Base-by-base conservation (phyloP, 2,329 filamentous ascomycete genomes). In the Verticillium klebahnii region DNA sequence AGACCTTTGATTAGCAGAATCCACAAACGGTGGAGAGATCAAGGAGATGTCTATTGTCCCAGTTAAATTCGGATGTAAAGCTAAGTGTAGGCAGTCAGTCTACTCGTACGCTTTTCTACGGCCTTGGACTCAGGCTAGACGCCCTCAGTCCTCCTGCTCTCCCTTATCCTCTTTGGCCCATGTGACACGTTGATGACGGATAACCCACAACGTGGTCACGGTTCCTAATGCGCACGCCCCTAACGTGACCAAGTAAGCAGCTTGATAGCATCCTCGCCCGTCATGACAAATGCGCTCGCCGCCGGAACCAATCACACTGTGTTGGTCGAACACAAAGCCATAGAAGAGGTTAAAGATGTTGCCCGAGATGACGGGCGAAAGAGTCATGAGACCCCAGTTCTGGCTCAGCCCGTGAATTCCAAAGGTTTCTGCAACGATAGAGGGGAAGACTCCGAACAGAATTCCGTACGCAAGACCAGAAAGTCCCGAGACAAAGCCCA, bases 351-450 rank as follows among this genome's bases (percentile, higher is more conserved):
- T 99, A 82, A 96, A 98, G 25, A 97, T 75, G 69, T 98, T 96
- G 58, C 92, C 93, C 9, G 89, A 93, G 32, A 97, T 76, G 2
- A 97, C 92, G 0, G 94, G 93, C 2, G 92, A 89, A 57, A 97
- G 80, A 0, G 92, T 97, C 88, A 99, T 96, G 69, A 90, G 89
- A 15, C 95, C 95, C 94, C 95, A 99, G 71, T 98, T 99, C 72
- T 97, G 92, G 61, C 90, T 93, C 56, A 99, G 81, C 1, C 93
- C 94, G 64, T 89, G 85, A 31, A 97, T 90, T 8, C 95, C 95
- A 73, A 99, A 99, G 0, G 90, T 89, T 72, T 98, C 93, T 7
- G 93, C 92, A 11, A 91, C 85, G 19, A 98, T 87, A 14, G 93
- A 93, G 0, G 95, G 95, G 74, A 91, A 97, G 23, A 97, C 93